These are phyloP conservation scores for Talaromyces sp. DNA, from an alignment of 2,329 filamentous ascomycete genomes.

Conservation along the genomic window DNA sequence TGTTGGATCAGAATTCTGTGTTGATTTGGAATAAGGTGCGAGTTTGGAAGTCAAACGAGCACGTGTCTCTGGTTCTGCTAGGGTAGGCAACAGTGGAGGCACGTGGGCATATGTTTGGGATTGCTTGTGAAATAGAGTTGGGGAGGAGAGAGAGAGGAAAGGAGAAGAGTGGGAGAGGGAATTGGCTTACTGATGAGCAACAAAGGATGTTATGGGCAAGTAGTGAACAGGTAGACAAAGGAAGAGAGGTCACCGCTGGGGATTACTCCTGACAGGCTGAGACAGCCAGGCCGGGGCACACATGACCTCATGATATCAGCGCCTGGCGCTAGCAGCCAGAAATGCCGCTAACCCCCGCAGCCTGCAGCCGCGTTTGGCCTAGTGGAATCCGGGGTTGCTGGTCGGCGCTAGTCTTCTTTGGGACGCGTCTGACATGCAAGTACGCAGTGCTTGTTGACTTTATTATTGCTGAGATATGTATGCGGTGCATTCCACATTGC, in stretches of 20 bases:
- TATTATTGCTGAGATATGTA: too few species aligned
- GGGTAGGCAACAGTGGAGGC: not conserved
- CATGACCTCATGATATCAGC: conserved; percentile 1
- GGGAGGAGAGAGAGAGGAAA: not conserved
- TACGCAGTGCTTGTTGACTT: too few species aligned
- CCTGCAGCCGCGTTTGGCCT: not conserved
- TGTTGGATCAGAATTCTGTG: not conserved
- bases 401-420: not conserved
- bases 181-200: not conserved
- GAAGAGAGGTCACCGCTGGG: not conserved
- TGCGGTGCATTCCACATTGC: not conserved
- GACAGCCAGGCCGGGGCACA: not conserved
- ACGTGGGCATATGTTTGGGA: not conserved
- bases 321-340: not conserved
- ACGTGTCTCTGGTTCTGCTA: not conserved
- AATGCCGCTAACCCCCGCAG: not conserved
- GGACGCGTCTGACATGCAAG: not conserved
- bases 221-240: not conserved
- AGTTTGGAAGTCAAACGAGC: not conserved
- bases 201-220: not conserved
- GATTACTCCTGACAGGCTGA: not conserved
- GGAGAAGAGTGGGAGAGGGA: not conserved
- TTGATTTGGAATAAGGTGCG: not conserved
- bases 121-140: not conserved
- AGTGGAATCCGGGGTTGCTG: not conserved